A percentile compares a stretch with the other conserved stretches of the same genome.
Conservation (phyloP, 2,329 filamentous ascomycete species). For the Diaporthe sp. region DNA sequence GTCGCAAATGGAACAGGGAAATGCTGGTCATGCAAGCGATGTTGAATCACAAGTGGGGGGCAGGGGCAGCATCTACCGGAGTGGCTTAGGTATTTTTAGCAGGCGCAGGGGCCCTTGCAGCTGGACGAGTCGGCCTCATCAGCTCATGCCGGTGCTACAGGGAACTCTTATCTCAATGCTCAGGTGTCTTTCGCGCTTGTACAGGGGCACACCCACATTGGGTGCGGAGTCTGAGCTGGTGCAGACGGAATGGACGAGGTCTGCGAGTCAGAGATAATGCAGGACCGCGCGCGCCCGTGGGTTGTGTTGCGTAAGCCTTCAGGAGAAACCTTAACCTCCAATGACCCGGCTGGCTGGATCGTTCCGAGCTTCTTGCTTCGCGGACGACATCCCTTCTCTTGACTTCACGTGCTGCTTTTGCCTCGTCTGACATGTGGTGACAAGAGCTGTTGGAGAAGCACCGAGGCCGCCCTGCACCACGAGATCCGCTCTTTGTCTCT, state of each 20-base stretch:
- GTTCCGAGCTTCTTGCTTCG: background rate
- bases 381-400: background rate
- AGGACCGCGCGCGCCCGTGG: background rate
- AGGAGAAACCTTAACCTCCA: constrained; percentile 12
- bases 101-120: background rate
- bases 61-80: background rate
- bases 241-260: background rate
- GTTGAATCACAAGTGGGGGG: background rate
- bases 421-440: constrained; percentile 4
- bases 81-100: constrained; percentile 17
- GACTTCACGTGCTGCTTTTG: background rate
- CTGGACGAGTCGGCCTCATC: constrained; percentile 4
- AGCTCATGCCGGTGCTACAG: background rate
- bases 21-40: background rate
- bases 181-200: background rate
- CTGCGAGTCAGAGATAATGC: background rate
- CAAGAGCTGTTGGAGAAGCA: background rate
- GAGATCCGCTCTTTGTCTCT: constrained; percentile 23
- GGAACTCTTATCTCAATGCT: background rate
- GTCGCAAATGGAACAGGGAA: too few relatives aligned
- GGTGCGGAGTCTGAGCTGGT: background rate
- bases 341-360: background rate
- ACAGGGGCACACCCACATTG: background rate
- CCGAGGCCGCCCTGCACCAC: background rate
- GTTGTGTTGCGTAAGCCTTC: constrained; percentile 23